Percentiles rank a stretch among this genome's conserved stretches.
These are phyloP conservation scores for Schoenoplectus triqueter DNA, from an alignment of 202 grass and related monocot genomes.

Conservation along the genomic window DNA sequence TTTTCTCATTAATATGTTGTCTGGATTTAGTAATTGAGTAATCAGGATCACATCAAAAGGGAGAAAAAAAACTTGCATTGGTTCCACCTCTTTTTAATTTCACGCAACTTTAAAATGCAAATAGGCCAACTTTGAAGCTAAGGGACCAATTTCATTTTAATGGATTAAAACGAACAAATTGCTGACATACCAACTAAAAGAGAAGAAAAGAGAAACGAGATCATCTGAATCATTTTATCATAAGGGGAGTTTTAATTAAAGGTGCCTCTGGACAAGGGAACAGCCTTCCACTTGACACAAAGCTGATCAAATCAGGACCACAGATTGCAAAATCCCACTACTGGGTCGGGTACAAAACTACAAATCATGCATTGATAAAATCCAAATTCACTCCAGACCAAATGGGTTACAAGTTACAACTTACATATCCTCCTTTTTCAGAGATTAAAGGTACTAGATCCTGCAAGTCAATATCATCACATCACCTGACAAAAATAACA, in stretches of 20 bases:
- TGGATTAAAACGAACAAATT: not conserved
- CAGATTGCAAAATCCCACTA: constrained; percentile 23
- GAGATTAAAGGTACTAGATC: not conserved
- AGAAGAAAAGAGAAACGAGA: constrained; percentile 1
- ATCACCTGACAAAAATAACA: constrained; percentile 2
- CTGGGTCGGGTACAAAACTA: not conserved
- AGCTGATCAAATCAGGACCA: constrained; percentile 40
- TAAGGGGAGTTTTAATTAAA: constrained; percentile 39
- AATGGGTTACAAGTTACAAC: not conserved
- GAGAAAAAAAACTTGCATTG: not conserved
- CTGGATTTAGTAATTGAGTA: not conserved
- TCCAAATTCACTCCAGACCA: not conserved
- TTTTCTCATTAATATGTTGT: not conserved
- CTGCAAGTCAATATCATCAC: not conserved
- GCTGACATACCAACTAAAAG: constrained; percentile 24
- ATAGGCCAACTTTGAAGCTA: not conserved
- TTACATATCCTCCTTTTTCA: not conserved
- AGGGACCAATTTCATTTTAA: not conserved
- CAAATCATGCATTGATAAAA: not conserved
- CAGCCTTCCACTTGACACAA: constrained; percentile 42
- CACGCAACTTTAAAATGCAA: constrained; percentile 3
- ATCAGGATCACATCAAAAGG: not conserved
- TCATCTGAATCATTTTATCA: constrained; percentile 41
- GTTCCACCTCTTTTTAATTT: not conserved
- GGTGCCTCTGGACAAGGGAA: constrained; percentile 43